Conservation (phyloP, 306 rosid genomes). For the Fragaria iinumae region DNA sequence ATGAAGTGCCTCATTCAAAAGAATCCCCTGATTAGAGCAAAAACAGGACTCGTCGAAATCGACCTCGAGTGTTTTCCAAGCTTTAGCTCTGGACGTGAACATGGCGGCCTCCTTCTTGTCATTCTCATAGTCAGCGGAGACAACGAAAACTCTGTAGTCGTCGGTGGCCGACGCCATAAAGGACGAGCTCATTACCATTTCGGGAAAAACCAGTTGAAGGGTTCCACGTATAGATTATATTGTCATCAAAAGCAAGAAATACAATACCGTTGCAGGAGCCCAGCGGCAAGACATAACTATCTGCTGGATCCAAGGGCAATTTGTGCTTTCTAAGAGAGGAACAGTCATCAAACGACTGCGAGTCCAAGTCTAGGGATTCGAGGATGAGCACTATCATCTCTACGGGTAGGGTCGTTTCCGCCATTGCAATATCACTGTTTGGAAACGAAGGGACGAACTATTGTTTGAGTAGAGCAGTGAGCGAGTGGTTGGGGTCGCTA, state of each 20-base stretch:
- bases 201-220: not conserved
- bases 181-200: not conserved
- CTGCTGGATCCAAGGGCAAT: not conserved
- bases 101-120: too few species aligned
- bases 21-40: not conserved
- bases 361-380: not conserved
- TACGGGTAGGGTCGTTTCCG: too few species aligned
- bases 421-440: too few species aligned
- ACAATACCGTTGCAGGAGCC: slow-evolving; percentile 3
- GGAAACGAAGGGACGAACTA: too few species aligned
- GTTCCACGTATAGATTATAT: not conserved
- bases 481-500: too few species aligned
- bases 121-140: too few species aligned
- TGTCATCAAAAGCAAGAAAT: not conserved
- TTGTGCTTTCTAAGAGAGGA: not conserved
- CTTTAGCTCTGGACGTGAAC: not conserved
- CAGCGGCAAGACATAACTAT: too few species aligned
- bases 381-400: too few species aligned
- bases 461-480: too few species aligned
- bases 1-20: not conserved
- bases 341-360: not conserved
- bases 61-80: too few species aligned
- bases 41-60: too few species aligned
- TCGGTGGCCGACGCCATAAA: not conserved
- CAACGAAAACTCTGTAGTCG: not conserved